Percentiles rank a stretch among this genome's conserved stretches.
These are phyloP conservation scores for Spiromastix sp. DNA, from an alignment of 2,329 filamentous ascomycete genomes.

Conservation along the genomic window DNA sequence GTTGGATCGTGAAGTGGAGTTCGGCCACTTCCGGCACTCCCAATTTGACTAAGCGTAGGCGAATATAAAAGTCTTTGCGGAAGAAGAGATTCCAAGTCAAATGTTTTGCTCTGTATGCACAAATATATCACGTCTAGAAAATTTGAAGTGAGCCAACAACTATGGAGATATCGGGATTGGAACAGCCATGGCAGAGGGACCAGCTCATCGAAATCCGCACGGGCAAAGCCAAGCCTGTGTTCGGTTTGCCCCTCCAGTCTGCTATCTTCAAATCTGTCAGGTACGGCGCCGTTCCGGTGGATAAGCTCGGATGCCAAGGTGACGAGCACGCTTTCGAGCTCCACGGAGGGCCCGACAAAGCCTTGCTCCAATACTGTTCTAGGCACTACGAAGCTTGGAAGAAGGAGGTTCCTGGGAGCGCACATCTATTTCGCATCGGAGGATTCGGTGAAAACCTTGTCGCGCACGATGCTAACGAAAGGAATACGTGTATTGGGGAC, in stretches of 20 bases:
- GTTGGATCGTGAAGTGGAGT: too few relatives aligned
- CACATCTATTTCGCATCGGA: slow-evolving; percentile 44
- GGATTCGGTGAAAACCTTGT: slow-evolving; percentile 59
- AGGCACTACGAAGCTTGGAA: slow-evolving; percentile 25
- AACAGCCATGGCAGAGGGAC: too few relatives aligned
- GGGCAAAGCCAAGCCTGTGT: neutral
- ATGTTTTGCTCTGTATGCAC: neutral
- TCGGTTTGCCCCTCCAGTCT: neutral
- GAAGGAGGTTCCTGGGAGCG: slow-evolving; percentile 41
- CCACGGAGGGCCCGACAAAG: slow-evolving; percentile 55
- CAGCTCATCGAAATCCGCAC: neutral
- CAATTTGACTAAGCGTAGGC: too few relatives aligned
- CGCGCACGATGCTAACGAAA: slow-evolving; percentile 48
- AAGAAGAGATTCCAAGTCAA: too few relatives aligned
- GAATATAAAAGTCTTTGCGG: too few relatives aligned
- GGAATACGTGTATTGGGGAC: slow-evolving; percentile 57
- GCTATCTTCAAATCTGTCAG: neutral
- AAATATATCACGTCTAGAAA: too few relatives aligned
- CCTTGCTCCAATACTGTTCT: slow-evolving; percentile 51
- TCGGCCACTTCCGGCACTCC: too few relatives aligned
- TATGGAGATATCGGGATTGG: too few relatives aligned
- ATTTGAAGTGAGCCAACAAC: too few relatives aligned
- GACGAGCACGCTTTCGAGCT: slow-evolving; percentile 55
- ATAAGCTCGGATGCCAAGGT: slow-evolving; percentile 39
- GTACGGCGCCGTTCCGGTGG: neutral